phyloP scores from a whole-genome alignment of 2,329 filamentous ascomycete species.

The Cladosporium sp. region DNA sequence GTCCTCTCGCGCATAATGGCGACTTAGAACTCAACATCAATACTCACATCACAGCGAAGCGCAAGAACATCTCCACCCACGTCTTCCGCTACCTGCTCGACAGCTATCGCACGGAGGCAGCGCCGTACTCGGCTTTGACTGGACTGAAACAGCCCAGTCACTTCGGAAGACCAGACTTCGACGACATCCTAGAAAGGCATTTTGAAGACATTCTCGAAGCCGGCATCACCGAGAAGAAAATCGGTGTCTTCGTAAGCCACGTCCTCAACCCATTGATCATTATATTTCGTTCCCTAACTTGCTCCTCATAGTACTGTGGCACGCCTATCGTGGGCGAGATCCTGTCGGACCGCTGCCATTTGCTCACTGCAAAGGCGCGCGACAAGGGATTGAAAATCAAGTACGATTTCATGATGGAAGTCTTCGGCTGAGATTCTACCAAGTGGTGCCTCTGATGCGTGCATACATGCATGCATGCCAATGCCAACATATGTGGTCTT shows the following conservation, averaged over 20 bases:
- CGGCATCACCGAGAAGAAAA: constrained; percentile 43
- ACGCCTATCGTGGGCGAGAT: constrained; percentile 57
- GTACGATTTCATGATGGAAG: constrained; percentile 60
- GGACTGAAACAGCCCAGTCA: constrained; percentile 55
- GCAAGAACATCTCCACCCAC: constrained; percentile 54
- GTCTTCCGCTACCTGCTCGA: constrained; percentile 60
- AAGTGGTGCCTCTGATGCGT: neutral
- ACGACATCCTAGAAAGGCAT: constrained; percentile 54
- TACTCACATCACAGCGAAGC: constrained; percentile 58
- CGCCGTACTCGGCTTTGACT: constrained; percentile 56
- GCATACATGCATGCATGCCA: neutral
- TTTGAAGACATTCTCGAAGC: constrained; percentile 54
- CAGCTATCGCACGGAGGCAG: constrained; percentile 53
- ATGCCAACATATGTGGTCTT: neutral
- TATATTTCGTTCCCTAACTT: neutral
- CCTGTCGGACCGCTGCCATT: constrained; percentile 55
- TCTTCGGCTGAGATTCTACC: constrained; percentile 46
- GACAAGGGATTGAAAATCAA: constrained; percentile 55
- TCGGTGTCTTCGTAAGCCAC: constrained; percentile 50
- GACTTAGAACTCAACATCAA: constrained; percentile 56
- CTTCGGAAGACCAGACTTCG: constrained; percentile 58
- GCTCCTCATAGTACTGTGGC: constrained; percentile 48
- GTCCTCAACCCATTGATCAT: neutral
- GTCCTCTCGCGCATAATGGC: constrained; percentile 36
- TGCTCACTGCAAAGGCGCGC: constrained; percentile 52